phyloP scores from a whole-genome alignment of 2,329 filamentous ascomycete genomes.

The Botrytis galanthina region DNA sequence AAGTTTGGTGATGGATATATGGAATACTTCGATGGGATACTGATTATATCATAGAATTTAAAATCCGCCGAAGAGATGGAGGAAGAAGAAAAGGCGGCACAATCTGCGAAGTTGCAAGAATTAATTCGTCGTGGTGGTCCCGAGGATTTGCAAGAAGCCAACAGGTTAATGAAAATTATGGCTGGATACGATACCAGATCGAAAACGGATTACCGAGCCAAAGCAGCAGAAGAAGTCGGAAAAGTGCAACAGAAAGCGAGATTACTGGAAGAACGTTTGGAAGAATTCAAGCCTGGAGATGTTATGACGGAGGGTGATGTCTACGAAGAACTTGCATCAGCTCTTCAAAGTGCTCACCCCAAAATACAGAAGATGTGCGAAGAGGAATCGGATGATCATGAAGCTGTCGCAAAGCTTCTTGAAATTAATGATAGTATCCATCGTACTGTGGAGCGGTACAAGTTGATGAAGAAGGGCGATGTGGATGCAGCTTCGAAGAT shows the following conservation, averaged over 20 bases:
- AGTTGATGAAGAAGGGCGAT: conserved; percentile 93
- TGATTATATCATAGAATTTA: conserved; percentile 64
- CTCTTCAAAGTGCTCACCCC: conserved; percentile 88
- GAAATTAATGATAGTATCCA: conserved; percentile 99
- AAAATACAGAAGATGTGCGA: conserved; percentile 99
- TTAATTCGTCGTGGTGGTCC: conserved; percentile 89
- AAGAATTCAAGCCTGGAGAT: conserved; percentile 78
- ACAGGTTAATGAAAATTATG: conserved; percentile 98
- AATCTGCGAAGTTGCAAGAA: conserved; percentile 97
- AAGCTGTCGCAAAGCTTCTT: conserved; percentile 90
- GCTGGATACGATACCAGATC: conserved; percentile 92
- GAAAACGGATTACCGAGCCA: conserved; percentile 97
- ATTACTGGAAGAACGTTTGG: conserved; percentile 87
- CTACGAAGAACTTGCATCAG: conserved; percentile 80
- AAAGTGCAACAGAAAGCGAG: conserved; percentile 96
- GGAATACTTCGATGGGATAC: conserved; percentile 21
- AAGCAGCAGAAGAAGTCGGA: conserved; percentile 90
- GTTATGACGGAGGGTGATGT: conserved; percentile 67
- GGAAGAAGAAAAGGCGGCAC: conserved; percentile 88
- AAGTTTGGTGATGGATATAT: conserved; percentile 43
- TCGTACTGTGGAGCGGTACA: conserved; percentile 91
- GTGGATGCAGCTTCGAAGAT: conserved; percentile 79
- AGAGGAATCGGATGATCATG: conserved; percentile 94
- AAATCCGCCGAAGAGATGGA: conserved; percentile 99
- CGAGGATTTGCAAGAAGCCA: conserved; percentile 93